Evolutionary conservation across 306 rosid genomes (phyloP).

Genomic region (Medicago lupulina): DNA sequence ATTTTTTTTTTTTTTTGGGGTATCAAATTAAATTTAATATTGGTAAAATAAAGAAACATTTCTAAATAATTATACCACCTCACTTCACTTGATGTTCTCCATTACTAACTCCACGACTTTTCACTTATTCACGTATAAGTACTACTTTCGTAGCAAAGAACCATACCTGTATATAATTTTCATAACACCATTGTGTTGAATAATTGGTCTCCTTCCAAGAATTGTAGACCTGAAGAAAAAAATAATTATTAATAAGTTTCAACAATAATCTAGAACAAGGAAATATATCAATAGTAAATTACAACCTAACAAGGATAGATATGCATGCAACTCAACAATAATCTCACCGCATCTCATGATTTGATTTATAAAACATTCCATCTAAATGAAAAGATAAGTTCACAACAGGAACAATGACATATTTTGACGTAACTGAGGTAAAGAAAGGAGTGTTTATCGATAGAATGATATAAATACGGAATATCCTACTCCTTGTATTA

Average conservation of each 20-base stretch:
- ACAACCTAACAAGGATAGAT: neutral
- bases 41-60: constrained; percentile 4
- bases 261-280: constrained; percentile 27
- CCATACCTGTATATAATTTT: constrained; percentile 86
- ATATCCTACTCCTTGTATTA: neutral
- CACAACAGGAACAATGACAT: constrained; percentile 11
- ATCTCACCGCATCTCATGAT: neutral
- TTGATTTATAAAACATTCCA: constrained; percentile 12
- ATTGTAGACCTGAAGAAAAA: constrained; percentile 67
- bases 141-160: constrained; percentile 27
- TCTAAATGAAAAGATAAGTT: constrained; percentile 20
- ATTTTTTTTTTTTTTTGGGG: neutral
- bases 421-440: neutral
- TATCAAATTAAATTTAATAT: too few relatives aligned
- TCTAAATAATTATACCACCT: constrained; percentile 24
- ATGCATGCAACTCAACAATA: constrained; percentile 12
- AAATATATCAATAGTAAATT: constrained; percentile 6
- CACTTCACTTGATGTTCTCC: constrained; percentile 17
- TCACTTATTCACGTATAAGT: neutral
- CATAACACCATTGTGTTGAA: constrained; percentile 98
- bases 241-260: neutral
- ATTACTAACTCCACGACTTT: neutral
- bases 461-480: constrained; percentile 2
- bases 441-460: constrained; percentile 7
- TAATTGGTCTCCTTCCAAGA: constrained; percentile 98